Base-by-base conservation (phyloP, 495 filamentous ascomycete genomes). In the Penicillium chermesinum region DNA sequence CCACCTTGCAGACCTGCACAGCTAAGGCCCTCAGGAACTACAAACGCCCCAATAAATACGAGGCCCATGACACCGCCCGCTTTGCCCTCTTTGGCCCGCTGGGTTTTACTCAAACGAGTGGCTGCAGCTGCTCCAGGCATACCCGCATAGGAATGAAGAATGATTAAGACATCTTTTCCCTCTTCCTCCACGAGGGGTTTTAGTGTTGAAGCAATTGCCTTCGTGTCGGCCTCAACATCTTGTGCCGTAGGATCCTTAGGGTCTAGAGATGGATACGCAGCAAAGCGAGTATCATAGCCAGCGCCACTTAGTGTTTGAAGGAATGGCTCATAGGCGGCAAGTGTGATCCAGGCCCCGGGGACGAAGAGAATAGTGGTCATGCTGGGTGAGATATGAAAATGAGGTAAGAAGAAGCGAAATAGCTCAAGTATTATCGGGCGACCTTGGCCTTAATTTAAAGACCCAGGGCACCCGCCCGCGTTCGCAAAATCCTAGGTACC, bases 101-200 rank as follows among this genome's bases (percentile, higher is more conserved):
- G 44, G 0, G 52, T 46, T 32, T 55, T 61, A 13, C 45, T 38
- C 8, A 61, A 34, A 0, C 58, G 57, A 4, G 12, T 37, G 0
- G 58, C 62, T 3, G 62, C 64, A 3, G 55, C 55, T 1, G 57
- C 49, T 1, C 64, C 64, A 10, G 60, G 62, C 48, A 65, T 62
- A 3, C 62, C 58, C 0, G 53, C 62, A 38, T 69, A 69, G 1
- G 64, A 67, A 42, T 69, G 66, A 52, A 65, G 52, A 7, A 67
- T 19, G 1, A 67, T 44, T 9, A 62, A 39, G 6, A 65, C 50
- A 17, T 67, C 62, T 41, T 49, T 48, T 21, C 64, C 62, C 20
- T 49, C 51, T 7, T 58, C 50, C 27, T 62, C 63, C 0, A 67
- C 50, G 6, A 63, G 18, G 10, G 52, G 37, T 16, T 25, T 42